Evolutionary conservation across 2,329 filamentous ascomycete genomes (phyloP), one percentile per base, ranked within the genome.

Genomic region (Pestalotiopsis sp.): DNA sequence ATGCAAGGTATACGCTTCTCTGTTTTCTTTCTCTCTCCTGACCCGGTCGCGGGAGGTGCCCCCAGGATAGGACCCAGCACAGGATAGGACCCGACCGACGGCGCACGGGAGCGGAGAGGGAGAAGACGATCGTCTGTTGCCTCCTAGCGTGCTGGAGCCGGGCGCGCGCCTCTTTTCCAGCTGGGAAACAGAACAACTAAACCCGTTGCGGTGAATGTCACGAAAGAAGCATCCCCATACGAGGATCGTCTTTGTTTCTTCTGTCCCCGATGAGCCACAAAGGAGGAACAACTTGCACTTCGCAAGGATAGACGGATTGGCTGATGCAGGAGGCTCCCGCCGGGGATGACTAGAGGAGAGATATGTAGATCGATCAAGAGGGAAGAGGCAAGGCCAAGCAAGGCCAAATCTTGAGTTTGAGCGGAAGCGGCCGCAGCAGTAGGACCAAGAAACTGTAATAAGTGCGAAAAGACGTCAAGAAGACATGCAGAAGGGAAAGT

Each of bases 121-220:
- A 61, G 27, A 61, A 6, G 59, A 61, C 36, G n/a, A 20, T 61
- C 27, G 56, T 58, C n/a, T 23, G 27, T 20, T 36, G 20, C 45
- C 20, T n/a, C 45, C 45, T 52, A 52, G 45, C 45, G 57, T 25
- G 57, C 20, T 59, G 23, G 27, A 31, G 57, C 23, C 25, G 59
- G 59, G 38, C 27, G 27, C 36, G 31, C 59, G 59, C 59, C 59
- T 61, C 59, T 61, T 61, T 31, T 31, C 27, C 27, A 31, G 27
- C 45, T 52, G 45, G 45, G 20, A 45, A 52, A 61, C 14, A 61
- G 59, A 61, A 40, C 25, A 36, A 61, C 59, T 61, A 61, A 61
- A 61, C 59, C 31, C 27, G 25, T 61, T 61, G 59, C 59, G 59
- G 59, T 36, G 59, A 61, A 61, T 61, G 59, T 61, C 11, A 61